Conservation (phyloP, 139 green algal genomes). For the Deuterostichococcus epilithicus region DNA sequence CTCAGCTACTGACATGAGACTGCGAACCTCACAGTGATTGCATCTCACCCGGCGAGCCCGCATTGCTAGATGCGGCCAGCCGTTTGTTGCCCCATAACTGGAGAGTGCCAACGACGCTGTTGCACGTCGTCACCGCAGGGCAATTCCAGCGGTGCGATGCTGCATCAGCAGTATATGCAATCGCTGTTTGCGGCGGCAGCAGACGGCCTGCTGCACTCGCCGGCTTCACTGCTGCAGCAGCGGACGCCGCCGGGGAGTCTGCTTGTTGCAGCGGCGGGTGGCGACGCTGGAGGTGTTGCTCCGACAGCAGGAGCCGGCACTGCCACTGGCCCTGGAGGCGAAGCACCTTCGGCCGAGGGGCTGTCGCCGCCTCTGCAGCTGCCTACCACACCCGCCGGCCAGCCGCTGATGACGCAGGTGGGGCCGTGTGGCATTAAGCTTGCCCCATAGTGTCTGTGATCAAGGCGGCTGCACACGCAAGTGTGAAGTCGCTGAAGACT, state of each 20-base stretch:
- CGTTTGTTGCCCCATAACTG: neutral
- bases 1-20: too few species aligned
- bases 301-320: neutral
- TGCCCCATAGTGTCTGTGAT: too few species aligned
- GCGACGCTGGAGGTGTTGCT: too few species aligned
- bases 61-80: too few species aligned
- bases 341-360: neutral
- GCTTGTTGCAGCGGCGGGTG: neutral
- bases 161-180: neutral
- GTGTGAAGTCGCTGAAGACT: too few species aligned
- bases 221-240: neutral
- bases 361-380: neutral
- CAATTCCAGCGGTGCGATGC: neutral
- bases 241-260: too few species aligned
- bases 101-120: neutral
- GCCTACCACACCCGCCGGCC: too few species aligned
- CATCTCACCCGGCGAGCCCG: too few species aligned
- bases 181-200: neutral
- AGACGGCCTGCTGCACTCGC: neutral
- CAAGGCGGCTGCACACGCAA: too few species aligned
- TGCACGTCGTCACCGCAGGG: neutral
- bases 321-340: neutral
- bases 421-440: too few species aligned
- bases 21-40: too few species aligned
- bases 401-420: too few species aligned